Evolutionary conservation across 805 yeast species (phyloP).

Genomic region (Starmerella powellii): DNA sequence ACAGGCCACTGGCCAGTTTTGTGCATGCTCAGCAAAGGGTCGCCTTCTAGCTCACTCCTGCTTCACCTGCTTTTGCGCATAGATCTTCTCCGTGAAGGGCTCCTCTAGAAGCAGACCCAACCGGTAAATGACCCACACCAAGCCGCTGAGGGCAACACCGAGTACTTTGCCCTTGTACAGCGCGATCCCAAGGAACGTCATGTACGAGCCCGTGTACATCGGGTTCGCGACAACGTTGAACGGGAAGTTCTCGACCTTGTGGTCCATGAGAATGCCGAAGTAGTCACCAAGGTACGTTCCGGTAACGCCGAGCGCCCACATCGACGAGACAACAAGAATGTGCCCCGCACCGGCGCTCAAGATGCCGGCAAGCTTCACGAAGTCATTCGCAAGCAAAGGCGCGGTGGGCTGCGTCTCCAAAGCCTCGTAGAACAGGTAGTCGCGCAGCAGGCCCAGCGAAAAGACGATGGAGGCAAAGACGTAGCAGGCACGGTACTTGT

Average conservation of each 20-base stretch:
- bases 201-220: constrained; percentile 88
- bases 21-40: too few relatives aligned
- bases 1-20: too few relatives aligned
- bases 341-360: constrained; percentile 57
- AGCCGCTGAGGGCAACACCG: constrained; percentile 58
- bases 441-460: constrained; percentile 72
- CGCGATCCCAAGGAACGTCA: constrained; percentile 84
- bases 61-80: constrained; percentile 43
- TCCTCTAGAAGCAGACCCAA: constrained; percentile 84
- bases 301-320: constrained; percentile 87
- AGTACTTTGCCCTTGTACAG: constrained; percentile 82
- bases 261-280: constrained; percentile 87
- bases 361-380: constrained; percentile 42
- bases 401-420: constrained; percentile 59
- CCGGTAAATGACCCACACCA: constrained; percentile 71
- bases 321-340: constrained; percentile 65
- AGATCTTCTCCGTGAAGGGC: constrained; percentile 88
- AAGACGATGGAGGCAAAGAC: constrained; percentile 72
- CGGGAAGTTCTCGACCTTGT: constrained; percentile 85
- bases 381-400: constrained; percentile 34
- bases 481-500: constrained; percentile 67
- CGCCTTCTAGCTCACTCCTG: neutral
- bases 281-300: constrained; percentile 97
- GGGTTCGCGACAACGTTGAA: constrained; percentile 86
- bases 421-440: constrained; percentile 57